A percentile compares a stretch with the other conserved stretches of the same genome.
phyloP scores from a whole-genome alignment of 2,329 filamentous ascomycete species.

The Verticillium zaregamsianum region DNA sequence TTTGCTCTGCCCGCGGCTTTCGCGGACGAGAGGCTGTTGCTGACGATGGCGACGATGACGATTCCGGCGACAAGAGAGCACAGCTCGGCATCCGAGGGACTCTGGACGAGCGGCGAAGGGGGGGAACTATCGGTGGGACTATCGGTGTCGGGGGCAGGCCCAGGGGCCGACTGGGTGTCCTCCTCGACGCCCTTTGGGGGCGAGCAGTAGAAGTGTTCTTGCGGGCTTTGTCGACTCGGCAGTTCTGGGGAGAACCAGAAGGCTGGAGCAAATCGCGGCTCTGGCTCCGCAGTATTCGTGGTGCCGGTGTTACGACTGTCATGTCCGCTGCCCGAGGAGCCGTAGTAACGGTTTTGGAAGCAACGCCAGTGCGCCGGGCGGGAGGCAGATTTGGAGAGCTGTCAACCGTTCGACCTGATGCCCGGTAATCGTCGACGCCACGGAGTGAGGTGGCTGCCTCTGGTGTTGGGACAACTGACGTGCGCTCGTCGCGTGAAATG shows the following conservation, averaged over 20 bases:
- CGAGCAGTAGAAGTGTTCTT: neutral
- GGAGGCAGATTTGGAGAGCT: neutral
- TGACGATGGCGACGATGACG: too few species aligned
- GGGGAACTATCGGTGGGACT: neutral
- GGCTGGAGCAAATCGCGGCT: neutral
- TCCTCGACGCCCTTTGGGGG: neutral
- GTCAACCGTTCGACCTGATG: neutral
- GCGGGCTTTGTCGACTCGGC: neutral
- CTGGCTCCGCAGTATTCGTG: neutral
- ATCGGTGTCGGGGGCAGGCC: neutral
- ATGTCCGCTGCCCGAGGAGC: neutral
- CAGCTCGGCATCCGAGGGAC: neutral
- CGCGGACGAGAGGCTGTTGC: too few species aligned
- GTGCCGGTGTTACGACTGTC: neutral
- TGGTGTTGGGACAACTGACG: too few species aligned
- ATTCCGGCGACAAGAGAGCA: neutral
- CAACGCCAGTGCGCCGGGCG: neutral
- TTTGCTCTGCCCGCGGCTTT: too few species aligned
- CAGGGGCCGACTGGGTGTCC: neutral
- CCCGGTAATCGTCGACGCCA: too few species aligned
- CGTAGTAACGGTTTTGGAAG: neutral
- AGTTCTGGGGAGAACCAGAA: neutral
- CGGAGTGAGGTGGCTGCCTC: too few species aligned
- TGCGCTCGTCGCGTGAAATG: too few species aligned
- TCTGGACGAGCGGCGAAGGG: neutral